Conservation (phyloP, 2,329 filamentous ascomycete species). For the Beauveria sp. region DNA sequence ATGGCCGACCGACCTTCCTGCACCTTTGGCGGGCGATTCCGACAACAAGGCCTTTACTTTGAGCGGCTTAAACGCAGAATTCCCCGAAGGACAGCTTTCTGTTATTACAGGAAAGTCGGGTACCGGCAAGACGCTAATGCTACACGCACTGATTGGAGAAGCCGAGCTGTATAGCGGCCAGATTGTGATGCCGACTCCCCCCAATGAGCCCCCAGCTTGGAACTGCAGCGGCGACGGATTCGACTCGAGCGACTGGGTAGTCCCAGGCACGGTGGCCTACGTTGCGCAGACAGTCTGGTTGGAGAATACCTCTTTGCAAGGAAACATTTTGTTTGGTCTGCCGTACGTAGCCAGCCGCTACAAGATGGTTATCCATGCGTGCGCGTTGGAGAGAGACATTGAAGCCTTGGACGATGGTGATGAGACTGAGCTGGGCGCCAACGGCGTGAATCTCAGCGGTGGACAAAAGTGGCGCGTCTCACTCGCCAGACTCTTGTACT, state of each 20-base stretch:
- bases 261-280: slow-evolving; percentile 62
- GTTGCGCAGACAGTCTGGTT: slow-evolving; percentile 80
- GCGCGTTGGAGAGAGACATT: slow-evolving; percentile 67
- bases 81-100: slow-evolving; percentile 63
- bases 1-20: slow-evolving; percentile 60
- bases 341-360: slow-evolving; percentile 64
- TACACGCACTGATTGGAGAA: slow-evolving; percentile 68
- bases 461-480: slow-evolving; percentile 79
- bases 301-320: slow-evolving; percentile 68
- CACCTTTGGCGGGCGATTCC: slow-evolving; percentile 27
- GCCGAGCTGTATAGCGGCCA: slow-evolving; percentile 58
- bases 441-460: slow-evolving; percentile 77
- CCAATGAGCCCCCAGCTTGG: slow-evolving; percentile 29
- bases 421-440: slow-evolving; percentile 72
- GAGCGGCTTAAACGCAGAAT: slow-evolving; percentile 54
- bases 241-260: slow-evolving; percentile 58
- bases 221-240: slow-evolving; percentile 46
- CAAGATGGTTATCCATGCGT: slow-evolving; percentile 60
- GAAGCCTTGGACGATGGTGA: slow-evolving; percentile 70
- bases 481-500: slow-evolving; percentile 73
- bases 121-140: slow-evolving; percentile 67
- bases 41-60: slow-evolving; percentile 53
- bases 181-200: slow-evolving; percentile 49
- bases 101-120: slow-evolving; percentile 73
- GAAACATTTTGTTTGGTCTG: slow-evolving; percentile 73